These are phyloP conservation scores for Rutstroemia sp. DNA, from an alignment of 2,329 filamentous ascomycete species.

Conservation along the genomic window DNA sequence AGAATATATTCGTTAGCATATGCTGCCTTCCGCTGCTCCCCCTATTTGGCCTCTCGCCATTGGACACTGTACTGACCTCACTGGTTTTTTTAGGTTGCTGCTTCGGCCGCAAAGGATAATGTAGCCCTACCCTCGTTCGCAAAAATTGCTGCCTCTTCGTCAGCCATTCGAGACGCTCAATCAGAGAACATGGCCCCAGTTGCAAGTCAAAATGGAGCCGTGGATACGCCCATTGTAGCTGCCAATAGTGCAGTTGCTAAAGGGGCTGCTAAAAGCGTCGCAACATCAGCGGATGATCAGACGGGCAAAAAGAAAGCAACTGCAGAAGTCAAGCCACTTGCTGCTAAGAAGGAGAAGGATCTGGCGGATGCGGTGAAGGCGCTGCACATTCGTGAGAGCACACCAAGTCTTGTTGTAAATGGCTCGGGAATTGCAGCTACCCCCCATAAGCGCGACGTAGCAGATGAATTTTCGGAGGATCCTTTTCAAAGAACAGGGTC, in stretches of 20 bases:
- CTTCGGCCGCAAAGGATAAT: slow-evolving; percentile 37
- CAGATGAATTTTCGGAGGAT: slow-evolving; percentile 26
- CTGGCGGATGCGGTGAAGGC: slow-evolving; percentile 29
- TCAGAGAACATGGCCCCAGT: slow-evolving; percentile 21
- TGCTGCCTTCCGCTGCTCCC: neutral
- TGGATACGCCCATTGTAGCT: slow-evolving; percentile 8
- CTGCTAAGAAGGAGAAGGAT: slow-evolving; percentile 19
- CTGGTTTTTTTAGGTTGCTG: slow-evolving; percentile 37
- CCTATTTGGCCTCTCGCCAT: slow-evolving; percentile 10
- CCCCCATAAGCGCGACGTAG: slow-evolving; percentile 19
- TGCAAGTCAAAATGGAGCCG: slow-evolving; percentile 7
- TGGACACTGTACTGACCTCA: slow-evolving; percentile 5
- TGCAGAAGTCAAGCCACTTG: neutral
- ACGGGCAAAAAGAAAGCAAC: neutral
- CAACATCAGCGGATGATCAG: slow-evolving; percentile 13
- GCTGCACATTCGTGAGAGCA: slow-evolving; percentile 23
- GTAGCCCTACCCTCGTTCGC: slow-evolving; percentile 27
- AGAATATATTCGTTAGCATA: neutral
- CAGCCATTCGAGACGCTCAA: slow-evolving; percentile 25
- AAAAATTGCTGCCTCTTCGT: slow-evolving; percentile 23
- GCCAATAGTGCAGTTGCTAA: slow-evolving; percentile 6
- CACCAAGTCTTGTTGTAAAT: slow-evolving; percentile 30
- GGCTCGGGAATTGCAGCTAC: slow-evolving; percentile 23
- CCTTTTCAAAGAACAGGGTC: slow-evolving; percentile 46
- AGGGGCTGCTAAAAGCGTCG: slow-evolving; percentile 15